Percentiles rank a stretch among this genome's conserved stretches.
Evolutionary conservation across 495 filamentous ascomycete species (phyloP).

Genomic region (Haplographium delicatum): DNA sequence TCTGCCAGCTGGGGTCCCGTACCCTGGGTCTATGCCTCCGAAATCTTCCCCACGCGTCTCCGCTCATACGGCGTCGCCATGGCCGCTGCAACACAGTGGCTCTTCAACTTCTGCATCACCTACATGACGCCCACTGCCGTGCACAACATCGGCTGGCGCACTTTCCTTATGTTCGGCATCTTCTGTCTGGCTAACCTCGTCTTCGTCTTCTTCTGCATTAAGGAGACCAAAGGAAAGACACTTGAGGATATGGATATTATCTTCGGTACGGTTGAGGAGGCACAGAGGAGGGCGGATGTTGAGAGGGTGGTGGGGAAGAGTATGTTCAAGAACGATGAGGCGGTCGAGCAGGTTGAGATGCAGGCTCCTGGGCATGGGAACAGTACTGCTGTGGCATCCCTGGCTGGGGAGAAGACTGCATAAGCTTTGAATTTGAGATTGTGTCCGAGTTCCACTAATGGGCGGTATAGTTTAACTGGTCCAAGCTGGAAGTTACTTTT

Average conservation of each 20-base stretch:
- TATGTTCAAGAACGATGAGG: neutral
- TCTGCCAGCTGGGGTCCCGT: conserved; percentile 48
- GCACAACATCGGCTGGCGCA: conserved; percentile 44
- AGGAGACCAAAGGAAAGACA: conserved; percentile 31
- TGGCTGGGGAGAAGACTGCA: no score
- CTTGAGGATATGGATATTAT: conserved; percentile 29
- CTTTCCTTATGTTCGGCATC: conserved; percentile 51
- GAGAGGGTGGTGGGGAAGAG: conserved; percentile 35
- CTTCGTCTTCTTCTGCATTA: conserved; percentile 39
- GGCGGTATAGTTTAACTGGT: no score
- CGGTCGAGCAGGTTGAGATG: no score
- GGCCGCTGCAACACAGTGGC: conserved; percentile 47
- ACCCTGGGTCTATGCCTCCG: conserved; percentile 44
- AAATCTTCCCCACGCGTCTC: conserved; percentile 48
- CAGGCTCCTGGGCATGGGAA: no score
- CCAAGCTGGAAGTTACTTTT: no score
- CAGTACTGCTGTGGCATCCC: no score
- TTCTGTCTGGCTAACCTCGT: conserved; percentile 36
- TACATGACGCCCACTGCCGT: conserved; percentile 48
- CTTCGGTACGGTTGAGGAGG: conserved; percentile 37
- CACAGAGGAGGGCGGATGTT: conserved; percentile 34
- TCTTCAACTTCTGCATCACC: conserved; percentile 52
- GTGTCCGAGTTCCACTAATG: no score
- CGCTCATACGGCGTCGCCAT: conserved; percentile 42
- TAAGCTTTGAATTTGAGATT: no score